Conservation (phyloP, 192 early-diverging fungal genomes). For the Allomyces macrogynus region DNA sequence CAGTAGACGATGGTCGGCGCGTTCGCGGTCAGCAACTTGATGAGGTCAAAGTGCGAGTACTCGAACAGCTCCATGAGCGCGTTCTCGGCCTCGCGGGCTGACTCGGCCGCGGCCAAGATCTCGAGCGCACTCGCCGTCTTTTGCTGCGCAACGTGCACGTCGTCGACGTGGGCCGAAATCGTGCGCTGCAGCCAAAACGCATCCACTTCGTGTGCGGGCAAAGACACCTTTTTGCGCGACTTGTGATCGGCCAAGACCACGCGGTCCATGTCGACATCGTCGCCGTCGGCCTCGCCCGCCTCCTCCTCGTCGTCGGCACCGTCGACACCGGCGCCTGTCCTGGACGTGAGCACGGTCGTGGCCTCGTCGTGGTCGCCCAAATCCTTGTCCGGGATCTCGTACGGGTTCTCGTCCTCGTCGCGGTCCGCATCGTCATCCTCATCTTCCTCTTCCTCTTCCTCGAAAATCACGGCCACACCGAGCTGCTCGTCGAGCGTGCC, state of each 20-base stretch:
- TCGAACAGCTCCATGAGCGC: constrained; percentile 90
- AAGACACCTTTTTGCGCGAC: not conserved
- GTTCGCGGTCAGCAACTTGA: constrained; percentile 71
- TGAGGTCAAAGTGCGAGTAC: constrained; percentile 87
- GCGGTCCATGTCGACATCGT: constrained; percentile 6
- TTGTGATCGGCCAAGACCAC: constrained; percentile 1
- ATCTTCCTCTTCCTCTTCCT: constrained; percentile 80
- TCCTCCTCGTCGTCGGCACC: constrained; percentile 13
- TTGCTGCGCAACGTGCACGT: constrained; percentile 67
- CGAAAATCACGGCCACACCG: constrained; percentile 90
- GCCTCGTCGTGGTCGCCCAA: constrained; percentile 4
- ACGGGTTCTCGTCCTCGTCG: constrained; percentile 9
- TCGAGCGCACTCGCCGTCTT: constrained; percentile 60
- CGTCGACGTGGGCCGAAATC: constrained; percentile 58
- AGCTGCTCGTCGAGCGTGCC: constrained; percentile 59
- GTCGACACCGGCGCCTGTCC: not conserved
- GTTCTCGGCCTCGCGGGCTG: constrained; percentile 79
- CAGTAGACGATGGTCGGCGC: constrained; percentile 80
- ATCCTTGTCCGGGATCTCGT: constrained; percentile 15
- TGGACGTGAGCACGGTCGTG: no score
- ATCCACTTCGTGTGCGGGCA: constrained; percentile 58
- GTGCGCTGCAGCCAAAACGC: constrained; percentile 93
- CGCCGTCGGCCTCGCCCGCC: constrained; percentile 9
- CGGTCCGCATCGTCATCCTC: constrained; percentile 39
- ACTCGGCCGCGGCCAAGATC: constrained; percentile 44